These are phyloP conservation scores for Lactifluus echinatus DNA, from an alignment of 768 basidiomycete genomes.

Conservation along the genomic window DNA sequence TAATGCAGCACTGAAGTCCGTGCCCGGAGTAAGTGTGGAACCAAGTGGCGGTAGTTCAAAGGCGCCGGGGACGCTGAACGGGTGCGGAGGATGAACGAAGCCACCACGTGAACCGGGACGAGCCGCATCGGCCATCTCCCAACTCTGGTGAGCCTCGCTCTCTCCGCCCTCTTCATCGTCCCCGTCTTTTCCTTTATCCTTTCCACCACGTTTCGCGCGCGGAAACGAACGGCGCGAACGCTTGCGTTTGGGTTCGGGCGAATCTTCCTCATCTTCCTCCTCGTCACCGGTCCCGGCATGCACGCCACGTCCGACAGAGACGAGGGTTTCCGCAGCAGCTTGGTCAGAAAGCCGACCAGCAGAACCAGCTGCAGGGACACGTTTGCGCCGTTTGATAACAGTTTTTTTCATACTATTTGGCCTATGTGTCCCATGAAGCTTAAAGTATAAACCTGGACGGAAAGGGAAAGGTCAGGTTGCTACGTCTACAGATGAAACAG, in stretches of 20 bases:
- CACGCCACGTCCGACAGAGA: constrained; percentile 62
- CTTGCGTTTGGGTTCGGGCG: constrained; percentile 46
- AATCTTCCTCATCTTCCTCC: constrained; percentile 34
- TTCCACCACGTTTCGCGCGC: constrained; percentile 21
- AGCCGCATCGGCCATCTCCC: constrained; percentile 12
- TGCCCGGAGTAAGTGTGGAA: constrained; percentile 30
- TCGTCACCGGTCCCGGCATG: constrained; percentile 36
- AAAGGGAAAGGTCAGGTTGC: constrained; percentile 19
- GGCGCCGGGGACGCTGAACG: constrained; percentile 28
- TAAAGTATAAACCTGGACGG: constrained; percentile 85
- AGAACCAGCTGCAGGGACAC: constrained; percentile 78
- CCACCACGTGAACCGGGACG: constrained; percentile 14
- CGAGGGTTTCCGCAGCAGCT: constrained; percentile 82
- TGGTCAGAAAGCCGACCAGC: constrained; percentile 62
- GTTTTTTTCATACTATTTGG: constrained; percentile 99
- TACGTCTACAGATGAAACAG: neutral
- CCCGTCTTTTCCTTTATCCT: constrained; percentile 25
- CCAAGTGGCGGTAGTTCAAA: constrained; percentile 54
- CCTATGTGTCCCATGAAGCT: constrained; percentile 92
- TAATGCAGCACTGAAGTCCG: constrained; percentile 10
- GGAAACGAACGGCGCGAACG: constrained; percentile 33
- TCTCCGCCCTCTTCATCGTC: constrained; percentile 21
- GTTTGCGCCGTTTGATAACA: constrained; percentile 95
- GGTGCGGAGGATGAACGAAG: constrained; percentile 17
- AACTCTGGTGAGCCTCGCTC: constrained; percentile 13